Conservation (phyloP, 2,329 filamentous ascomycete species). For the Fusarium torulosum region DNA sequence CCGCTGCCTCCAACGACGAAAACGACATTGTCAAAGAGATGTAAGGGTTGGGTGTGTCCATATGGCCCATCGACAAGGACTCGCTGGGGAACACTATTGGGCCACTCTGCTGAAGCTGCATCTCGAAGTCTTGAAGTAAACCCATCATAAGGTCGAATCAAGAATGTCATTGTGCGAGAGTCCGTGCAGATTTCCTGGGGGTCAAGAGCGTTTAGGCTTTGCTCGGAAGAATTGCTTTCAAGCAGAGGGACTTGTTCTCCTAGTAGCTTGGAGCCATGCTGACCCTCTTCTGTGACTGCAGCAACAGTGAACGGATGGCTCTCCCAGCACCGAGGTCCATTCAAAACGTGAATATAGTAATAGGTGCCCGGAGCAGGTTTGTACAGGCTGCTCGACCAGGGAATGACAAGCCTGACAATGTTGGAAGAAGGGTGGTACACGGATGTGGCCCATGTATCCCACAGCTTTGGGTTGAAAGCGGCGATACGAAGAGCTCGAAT, state of each 20-base stretch:
- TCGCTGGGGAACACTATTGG: constrained; percentile 47
- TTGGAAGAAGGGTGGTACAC: constrained; percentile 56
- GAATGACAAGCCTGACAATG: constrained; percentile 58
- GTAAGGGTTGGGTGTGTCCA: constrained; percentile 56
- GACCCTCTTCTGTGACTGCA: constrained; percentile 39
- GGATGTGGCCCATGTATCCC: constrained; percentile 52
- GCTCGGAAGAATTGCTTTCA: constrained; percentile 17
- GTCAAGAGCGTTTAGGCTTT: neutral
- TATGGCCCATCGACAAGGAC: constrained; percentile 62
- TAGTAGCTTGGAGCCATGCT: constrained; percentile 36
- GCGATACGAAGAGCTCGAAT: constrained; percentile 59
- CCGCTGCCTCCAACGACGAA: constrained; percentile 62
- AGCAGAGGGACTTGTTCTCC: constrained; percentile 54
- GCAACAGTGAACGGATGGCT: constrained; percentile 65
- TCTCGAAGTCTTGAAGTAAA: constrained; percentile 57
- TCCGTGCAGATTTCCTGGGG: constrained; percentile 2
- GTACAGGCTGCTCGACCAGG: constrained; percentile 52
- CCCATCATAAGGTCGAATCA: constrained; percentile 61
- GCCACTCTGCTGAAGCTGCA: constrained; percentile 45
- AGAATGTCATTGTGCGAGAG: constrained; percentile 53
- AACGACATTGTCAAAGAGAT: constrained; percentile 55
- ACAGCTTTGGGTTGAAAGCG: constrained; percentile 56
- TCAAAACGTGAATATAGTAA: constrained; percentile 60
- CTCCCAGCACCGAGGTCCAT: constrained; percentile 59
- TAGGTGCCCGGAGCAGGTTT: constrained; percentile 57